A percentile compares a stretch with the other conserved stretches of the same genome.
Evolutionary conservation across 148 eudicot genomes (phyloP).

Genomic region (Chenopodium berlandieri): DNA sequence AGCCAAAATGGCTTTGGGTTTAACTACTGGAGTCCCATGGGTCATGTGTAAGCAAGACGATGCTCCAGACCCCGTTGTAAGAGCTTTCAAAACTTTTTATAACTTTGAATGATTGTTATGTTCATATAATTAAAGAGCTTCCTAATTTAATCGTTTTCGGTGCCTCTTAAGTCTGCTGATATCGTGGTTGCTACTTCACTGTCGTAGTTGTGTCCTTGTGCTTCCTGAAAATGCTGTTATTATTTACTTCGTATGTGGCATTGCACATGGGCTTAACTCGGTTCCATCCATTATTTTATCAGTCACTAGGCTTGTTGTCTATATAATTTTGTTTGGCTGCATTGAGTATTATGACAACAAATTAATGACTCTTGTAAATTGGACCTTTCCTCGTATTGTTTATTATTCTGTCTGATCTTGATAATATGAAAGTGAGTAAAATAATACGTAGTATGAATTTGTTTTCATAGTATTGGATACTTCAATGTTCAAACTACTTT

Average conservation of each 20-base stretch:
- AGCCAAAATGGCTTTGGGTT: slow-evolving; percentile 80
- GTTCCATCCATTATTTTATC: slow-evolving; percentile 20
- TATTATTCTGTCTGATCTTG: slow-evolving; percentile 23
- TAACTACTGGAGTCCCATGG: slow-evolving; percentile 94
- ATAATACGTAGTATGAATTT: slow-evolving; percentile 9
- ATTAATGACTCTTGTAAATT: slow-evolving; percentile 15
- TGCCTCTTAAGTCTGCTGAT: neutral
- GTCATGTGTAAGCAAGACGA: slow-evolving; percentile 98
- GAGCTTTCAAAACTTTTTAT: slow-evolving; percentile 18
- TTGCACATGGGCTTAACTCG: slow-evolving; percentile 36
- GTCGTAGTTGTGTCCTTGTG: neutral
- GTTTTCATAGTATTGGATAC: neutral
- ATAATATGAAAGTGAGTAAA: slow-evolving; percentile 16
- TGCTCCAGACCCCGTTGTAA: slow-evolving; percentile 93
- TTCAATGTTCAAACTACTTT: too few relatives aligned
- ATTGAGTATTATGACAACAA: neutral
- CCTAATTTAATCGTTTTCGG: slow-evolving; percentile 11
- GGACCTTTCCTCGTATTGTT: slow-evolving; percentile 23
- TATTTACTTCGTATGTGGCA: slow-evolving; percentile 9
- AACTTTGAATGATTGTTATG: slow-evolving; percentile 11
- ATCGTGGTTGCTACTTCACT: slow-evolving; percentile 5
- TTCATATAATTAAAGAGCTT: neutral
- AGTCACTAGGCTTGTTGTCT: neutral
- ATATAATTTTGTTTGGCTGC: neutral
- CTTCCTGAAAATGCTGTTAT: slow-evolving; percentile 1